A percentile compares a stretch with the other conserved stretches of the same genome.
These are phyloP conservation scores for Coniochaeta ligniaria DNA, from an alignment of 2,329 filamentous ascomycete species.

Conservation along the genomic window DNA sequence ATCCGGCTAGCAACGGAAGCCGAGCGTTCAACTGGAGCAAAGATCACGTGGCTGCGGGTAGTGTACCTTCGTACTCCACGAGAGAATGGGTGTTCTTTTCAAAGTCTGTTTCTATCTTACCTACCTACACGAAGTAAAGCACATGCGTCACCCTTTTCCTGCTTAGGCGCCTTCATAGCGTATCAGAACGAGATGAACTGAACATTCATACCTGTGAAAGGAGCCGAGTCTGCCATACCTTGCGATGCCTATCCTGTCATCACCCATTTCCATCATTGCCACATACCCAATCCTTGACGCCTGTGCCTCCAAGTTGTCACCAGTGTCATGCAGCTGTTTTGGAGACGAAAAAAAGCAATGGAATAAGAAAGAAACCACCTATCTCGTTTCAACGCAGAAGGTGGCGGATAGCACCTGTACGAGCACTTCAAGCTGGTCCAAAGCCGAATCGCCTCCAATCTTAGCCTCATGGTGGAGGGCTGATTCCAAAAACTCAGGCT, in stretches of 20 bases:
- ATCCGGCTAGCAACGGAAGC: background rate
- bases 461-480: background rate
- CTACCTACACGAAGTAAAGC: background rate
- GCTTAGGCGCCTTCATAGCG: background rate
- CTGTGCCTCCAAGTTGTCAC: background rate
- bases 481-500: background rate
- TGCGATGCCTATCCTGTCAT: background rate
- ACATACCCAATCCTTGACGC: background rate
- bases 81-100: too few relatives aligned
- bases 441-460: background rate
- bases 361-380: background rate
- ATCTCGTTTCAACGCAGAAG: background rate
- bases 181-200: too few relatives aligned
- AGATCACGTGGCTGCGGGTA: background rate
- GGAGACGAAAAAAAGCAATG: background rate
- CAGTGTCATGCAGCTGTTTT: background rate
- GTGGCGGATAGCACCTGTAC: background rate
- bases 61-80: background rate
- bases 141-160: background rate
- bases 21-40: background rate
- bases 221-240: too few relatives aligned
- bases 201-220: too few relatives aligned
- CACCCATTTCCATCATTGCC: background rate
- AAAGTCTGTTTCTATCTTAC: too few relatives aligned
- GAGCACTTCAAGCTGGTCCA: background rate